These are phyloP conservation scores for Beauveria sp. DNA, from an alignment of 2,329 filamentous ascomycete species.

Conservation along the genomic window DNA sequence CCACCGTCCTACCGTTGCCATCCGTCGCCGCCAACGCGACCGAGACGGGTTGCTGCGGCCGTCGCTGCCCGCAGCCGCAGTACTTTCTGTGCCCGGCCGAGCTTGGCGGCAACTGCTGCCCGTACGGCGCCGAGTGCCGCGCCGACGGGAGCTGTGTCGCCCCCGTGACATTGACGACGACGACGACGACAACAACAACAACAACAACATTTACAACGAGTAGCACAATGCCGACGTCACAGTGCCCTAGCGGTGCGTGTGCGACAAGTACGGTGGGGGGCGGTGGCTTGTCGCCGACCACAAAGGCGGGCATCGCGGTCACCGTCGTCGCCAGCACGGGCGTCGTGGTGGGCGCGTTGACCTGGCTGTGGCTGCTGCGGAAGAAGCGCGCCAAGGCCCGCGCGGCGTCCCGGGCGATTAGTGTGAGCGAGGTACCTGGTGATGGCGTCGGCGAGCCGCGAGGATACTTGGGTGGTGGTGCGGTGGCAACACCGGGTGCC, in stretches of 20 bases:
- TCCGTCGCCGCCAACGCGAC: neutral
- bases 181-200: slow-evolving; percentile 15
- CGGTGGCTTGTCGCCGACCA: slow-evolving; percentile 36
- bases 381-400: slow-evolving; percentile 25
- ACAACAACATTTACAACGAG: neutral
- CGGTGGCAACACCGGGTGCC: slow-evolving; percentile 18
- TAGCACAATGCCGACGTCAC: neutral
- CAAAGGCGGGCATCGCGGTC: slow-evolving; percentile 50
- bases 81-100: slow-evolving; percentile 36
- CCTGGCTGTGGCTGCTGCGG: slow-evolving; percentile 39
- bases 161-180: slow-evolving; percentile 17
- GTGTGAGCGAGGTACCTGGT: neutral
- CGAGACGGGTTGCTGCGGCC: slow-evolving; percentile 30
- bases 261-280: too few species aligned
- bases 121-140: slow-evolving; percentile 36
- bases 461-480: slow-evolving; percentile 33
- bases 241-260: neutral
- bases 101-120: slow-evolving; percentile 44
- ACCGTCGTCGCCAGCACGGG: slow-evolving; percentile 40
- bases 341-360: slow-evolving; percentile 32
- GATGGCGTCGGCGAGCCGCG: neutral
- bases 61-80: slow-evolving; percentile 32
- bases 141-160: slow-evolving; percentile 28
- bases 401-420: slow-evolving; percentile 10
- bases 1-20: slow-evolving; percentile 15